A percentile compares a stretch with the other conserved stretches of the same genome.
Conservation (phyloP, 495 filamentous ascomycete genomes). For the Hypomontagnella submonticulosa region DNA sequence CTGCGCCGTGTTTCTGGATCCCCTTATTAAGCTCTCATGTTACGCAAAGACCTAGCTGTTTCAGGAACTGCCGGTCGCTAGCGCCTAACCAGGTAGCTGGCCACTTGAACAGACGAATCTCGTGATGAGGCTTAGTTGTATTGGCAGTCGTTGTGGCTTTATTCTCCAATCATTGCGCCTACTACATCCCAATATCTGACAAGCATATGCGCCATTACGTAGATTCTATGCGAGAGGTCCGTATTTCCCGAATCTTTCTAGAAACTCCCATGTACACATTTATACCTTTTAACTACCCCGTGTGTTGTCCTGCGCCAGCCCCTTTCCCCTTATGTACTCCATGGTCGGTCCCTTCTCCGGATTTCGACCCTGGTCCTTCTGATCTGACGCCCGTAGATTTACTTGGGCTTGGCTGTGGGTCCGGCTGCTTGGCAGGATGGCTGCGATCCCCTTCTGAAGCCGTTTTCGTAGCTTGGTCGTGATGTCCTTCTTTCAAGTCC, state of each 20-base stretch:
- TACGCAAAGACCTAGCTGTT: conserved; percentile 36
- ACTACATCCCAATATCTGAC: neutral
- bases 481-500: conserved; percentile 19
- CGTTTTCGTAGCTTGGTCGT: conserved; percentile 21
- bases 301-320: conserved; percentile 14
- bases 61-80: conserved; percentile 39
- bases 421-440: conserved; percentile 34
- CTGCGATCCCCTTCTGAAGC: neutral
- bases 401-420: conserved; percentile 34
- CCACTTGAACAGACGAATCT: conserved; percentile 9
- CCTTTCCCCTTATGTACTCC: conserved; percentile 23
- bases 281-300: neutral
- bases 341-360: conserved; percentile 26
- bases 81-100: conserved; percentile 9
- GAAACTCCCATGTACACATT: conserved; percentile 1
- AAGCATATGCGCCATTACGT: conserved; percentile 23
- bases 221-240: conserved; percentile 13
- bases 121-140: conserved; percentile 14
- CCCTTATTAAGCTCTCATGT: conserved; percentile 23
- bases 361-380: conserved; percentile 33
- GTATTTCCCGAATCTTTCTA: conserved; percentile 15
- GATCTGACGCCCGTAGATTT: conserved; percentile 32
- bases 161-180: conserved; percentile 20
- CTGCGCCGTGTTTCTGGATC: conserved; percentile 19
- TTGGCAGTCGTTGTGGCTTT: conserved; percentile 18